Evolutionary conservation across 2,329 filamentous ascomycete species (phyloP), one percentile per base, ranked within the genome.

Genomic region (Alternaria brassicicola): DNA sequence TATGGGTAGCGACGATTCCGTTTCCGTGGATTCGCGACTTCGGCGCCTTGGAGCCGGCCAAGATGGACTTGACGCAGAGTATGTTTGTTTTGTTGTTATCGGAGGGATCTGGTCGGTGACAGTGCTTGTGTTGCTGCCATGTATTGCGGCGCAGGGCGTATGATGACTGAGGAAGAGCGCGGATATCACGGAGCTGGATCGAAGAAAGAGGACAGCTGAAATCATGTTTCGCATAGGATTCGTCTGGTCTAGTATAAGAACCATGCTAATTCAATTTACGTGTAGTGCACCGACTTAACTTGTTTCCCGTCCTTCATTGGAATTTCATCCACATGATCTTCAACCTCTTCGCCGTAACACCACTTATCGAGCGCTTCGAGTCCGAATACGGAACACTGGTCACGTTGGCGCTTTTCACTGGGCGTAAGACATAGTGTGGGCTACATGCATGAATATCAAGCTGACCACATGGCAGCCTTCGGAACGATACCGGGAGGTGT

Each of bases 321-420:
- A 90, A 89, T 69, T 84, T 96, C 75, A 82, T 97, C 68, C 95
- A 98, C 78, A 84, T 89, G 61, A 72, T 93, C 52, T 81, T 96
- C 73, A 97, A 98, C 78, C 76, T 92, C 23, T 51, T 96, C 63
- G 91, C 92, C 21, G 77, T 98, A 62, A 88, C 89, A 36, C 95
- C 95, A n/a, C 82, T 99, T 50, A 81, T 99, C 76, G 94, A 97
- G 78, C 87, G 93, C 61, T 99, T 98, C 78, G 95, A 99, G 80
- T 86, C 87, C 62, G 94, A 97, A 76, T 88, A 96, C 77, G 95
- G 95, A 51, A 98, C 94, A 7, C 82, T 98, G 72, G 92, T 92
- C 25, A 90, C 92, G n/a, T 76, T 96, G 63, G 87, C 91, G 33
- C 83, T 98, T 51, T 97, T 98, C 77, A 87, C 95, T 71, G 95